Base-by-base conservation (phyloP, 148 eudicot species). In the Polygonum maritimum region DNA sequence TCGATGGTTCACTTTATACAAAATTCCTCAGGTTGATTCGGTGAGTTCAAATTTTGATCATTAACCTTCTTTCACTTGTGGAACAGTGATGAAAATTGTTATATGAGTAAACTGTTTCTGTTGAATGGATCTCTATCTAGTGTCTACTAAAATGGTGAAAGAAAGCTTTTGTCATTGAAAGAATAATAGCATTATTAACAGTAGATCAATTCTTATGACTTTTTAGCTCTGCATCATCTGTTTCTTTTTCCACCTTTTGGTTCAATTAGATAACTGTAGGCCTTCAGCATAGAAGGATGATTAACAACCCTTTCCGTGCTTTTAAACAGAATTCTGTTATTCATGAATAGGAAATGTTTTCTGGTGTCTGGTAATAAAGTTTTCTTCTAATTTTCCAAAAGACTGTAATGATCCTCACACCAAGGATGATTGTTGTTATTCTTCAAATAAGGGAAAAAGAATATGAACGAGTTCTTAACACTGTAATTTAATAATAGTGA, bases 21-120 rank as follows among this genome's bases (percentile, higher is more conserved):
- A 86, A 86, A 90, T 94, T 82, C 97, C 98, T 15, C 90, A 79
- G 47, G 89, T 94, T 52, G 98, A 94, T 84, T 91, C 98, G 73
- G 97, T 94, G 82, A 91, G 97, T 91, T 80, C 15, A 60, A 2
- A 57, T 57, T 57, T 22, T 52, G 57, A 52, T 16, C 57, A 52
- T 16, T 52, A 3, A 4, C n/a, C 16, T 52, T 52, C 2, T 16
- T 52, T 52, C 5, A 52, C 21, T 18, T 14, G 57, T 2, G 21
- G 57, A 52, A 6, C 3, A 0, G n/a, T 52, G 21, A 52, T 18
- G 7, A 52, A 52, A 18, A 16, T 52, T 16, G 57, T 14, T 52
- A 0, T 51, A 51, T 52, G 21, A 16, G 3, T 21, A 52, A 18
- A 52, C 57, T 52, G n/a, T 52, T 52, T 52, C 5, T 19, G 7